A percentile compares a stretch with the other conserved stretches of the same genome.
Evolutionary conservation across 192 early-diverging fungal genomes (phyloP).

Genomic region (Linnemannia hyalina): DNA sequence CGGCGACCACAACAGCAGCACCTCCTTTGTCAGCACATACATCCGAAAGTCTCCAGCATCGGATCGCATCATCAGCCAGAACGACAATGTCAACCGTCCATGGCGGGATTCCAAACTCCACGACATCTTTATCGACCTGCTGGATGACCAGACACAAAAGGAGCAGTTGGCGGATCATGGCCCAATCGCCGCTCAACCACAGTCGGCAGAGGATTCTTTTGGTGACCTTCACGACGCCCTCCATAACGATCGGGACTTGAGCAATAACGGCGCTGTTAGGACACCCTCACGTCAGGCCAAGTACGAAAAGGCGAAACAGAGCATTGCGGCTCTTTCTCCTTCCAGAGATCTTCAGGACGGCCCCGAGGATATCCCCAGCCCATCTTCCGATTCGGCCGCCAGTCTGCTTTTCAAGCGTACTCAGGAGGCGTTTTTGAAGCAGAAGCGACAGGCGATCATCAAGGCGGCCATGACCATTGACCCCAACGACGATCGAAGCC

Average conservation of each 20-base stretch:
- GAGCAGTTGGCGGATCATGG: constrained; percentile 22
- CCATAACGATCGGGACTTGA: constrained; percentile 23
- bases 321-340: constrained; percentile 23
- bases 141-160: constrained; percentile 4
- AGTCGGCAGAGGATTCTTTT: constrained; percentile 8
- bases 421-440: constrained; percentile 26
- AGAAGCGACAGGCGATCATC: constrained; percentile 13
- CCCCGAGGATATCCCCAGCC: background rate
- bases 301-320: constrained; percentile 24
- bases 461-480: constrained; percentile 27
- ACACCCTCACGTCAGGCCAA: constrained; percentile 22
- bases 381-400: background rate
- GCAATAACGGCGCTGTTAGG: background rate
- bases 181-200: constrained; percentile 12
- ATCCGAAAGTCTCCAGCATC: constrained; percentile 11
- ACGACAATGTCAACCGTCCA: constrained; percentile 23
- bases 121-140: constrained; percentile 36
- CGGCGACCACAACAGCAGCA: constrained; percentile 8
- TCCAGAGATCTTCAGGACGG: background rate
- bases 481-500: constrained; percentile 24
- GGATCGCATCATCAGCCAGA: background rate
- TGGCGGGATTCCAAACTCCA: constrained; percentile 42
- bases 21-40: constrained; percentile 11
- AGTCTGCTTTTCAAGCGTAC: constrained; percentile 12
- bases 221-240: constrained; percentile 38